Conservation (phyloP, 2,329 filamentous ascomycete genomes). For the Phaeosphaeria sp. region DNA sequence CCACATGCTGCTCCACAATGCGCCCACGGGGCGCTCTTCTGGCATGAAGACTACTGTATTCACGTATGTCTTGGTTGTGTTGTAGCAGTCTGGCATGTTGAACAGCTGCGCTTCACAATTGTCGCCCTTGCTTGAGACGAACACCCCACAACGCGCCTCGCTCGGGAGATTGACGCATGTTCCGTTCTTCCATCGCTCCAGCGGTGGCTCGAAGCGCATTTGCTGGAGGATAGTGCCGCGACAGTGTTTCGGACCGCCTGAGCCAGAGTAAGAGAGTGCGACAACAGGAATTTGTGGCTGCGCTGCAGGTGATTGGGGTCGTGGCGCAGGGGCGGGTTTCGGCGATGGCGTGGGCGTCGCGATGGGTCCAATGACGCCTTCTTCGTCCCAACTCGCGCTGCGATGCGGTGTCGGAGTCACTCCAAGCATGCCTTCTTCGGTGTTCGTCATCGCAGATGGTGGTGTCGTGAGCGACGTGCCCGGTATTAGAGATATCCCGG, state of each 20-base stretch:
- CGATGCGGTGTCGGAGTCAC: slow-evolving; percentile 21
- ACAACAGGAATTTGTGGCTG: slow-evolving; percentile 34
- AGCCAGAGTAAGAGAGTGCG: slow-evolving; percentile 41
- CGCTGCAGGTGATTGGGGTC: slow-evolving; percentile 15
- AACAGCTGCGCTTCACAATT: slow-evolving; percentile 46
- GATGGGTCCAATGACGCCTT: slow-evolving; percentile 33
- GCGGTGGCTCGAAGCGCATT: slow-evolving; percentile 30
- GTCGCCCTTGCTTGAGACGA: slow-evolving; percentile 42
- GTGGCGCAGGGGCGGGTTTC: slow-evolving; percentile 9
- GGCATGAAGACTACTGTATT: slow-evolving; percentile 47
- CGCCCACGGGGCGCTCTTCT: slow-evolving; percentile 41
- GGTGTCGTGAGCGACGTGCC: slow-evolving; percentile 19
- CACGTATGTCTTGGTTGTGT: slow-evolving; percentile 36
- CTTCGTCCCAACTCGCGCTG: slow-evolving; percentile 22
- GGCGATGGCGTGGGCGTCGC: slow-evolving; percentile 21
- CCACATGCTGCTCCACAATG: slow-evolving; percentile 45
- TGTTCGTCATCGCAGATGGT: slow-evolving; percentile 20
- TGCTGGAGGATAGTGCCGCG: slow-evolving; percentile 39
- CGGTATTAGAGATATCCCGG: slow-evolving; percentile 24
- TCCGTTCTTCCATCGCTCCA: slow-evolving; percentile 35
- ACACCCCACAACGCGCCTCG: slow-evolving; percentile 43
- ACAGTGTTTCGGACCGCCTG: slow-evolving; percentile 45
- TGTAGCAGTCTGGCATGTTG: slow-evolving; percentile 35
- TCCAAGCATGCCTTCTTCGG: slow-evolving; percentile 34
- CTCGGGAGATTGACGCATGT: slow-evolving; percentile 41